Evolutionary conservation across 306 rosid species (phyloP).

Genomic region (Malus sieversii): DNA sequence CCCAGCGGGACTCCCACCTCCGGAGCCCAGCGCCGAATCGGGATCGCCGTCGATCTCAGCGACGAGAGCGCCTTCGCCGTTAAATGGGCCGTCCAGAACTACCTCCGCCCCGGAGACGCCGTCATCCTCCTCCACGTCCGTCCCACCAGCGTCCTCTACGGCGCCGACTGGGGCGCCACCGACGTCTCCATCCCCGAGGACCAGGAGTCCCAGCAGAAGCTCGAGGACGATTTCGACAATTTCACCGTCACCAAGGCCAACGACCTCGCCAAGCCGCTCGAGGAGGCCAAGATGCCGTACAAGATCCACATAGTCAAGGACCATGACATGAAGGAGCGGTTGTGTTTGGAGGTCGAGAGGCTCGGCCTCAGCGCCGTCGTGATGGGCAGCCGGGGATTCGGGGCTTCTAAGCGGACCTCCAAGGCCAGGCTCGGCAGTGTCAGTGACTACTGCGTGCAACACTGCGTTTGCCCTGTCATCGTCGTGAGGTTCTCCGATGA

Average conservation of each 20-base stretch:
- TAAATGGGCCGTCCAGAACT: constrained; percentile 73
- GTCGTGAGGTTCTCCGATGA: constrained; percentile 45
- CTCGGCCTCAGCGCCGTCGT: constrained; percentile 63
- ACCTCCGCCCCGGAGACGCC: constrained; percentile 80
- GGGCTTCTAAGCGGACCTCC: constrained; percentile 36
- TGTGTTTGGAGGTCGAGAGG: constrained; percentile 74
- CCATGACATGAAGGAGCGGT: constrained; percentile 80
- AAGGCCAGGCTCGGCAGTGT: constrained; percentile 65
- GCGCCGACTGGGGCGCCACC: constrained; percentile 86
- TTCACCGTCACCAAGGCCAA: constrained; percentile 56
- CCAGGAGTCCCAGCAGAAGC: constrained; percentile 38
- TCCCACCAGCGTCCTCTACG: constrained; percentile 68
- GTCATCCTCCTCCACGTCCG: constrained; percentile 86
- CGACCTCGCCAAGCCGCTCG: constrained; percentile 52
- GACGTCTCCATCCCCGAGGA: constrained; percentile 48
- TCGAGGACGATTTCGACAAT: constrained; percentile 55
- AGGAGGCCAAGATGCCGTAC: constrained; percentile 48
- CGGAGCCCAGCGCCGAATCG: constrained; percentile 74
- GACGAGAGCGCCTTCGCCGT: constrained; percentile 83
- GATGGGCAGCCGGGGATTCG: constrained; percentile 76
- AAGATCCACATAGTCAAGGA: constrained; percentile 76
- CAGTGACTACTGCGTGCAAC: constrained; percentile 71
- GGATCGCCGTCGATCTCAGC: constrained; percentile 81
- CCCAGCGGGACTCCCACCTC: constrained; percentile 50
- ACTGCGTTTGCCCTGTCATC: constrained; percentile 71